A percentile compares a stretch with the other conserved stretches of the same genome.
Conservation (phyloP, 345 rosid species). For the Populus ilicifolia region DNA sequence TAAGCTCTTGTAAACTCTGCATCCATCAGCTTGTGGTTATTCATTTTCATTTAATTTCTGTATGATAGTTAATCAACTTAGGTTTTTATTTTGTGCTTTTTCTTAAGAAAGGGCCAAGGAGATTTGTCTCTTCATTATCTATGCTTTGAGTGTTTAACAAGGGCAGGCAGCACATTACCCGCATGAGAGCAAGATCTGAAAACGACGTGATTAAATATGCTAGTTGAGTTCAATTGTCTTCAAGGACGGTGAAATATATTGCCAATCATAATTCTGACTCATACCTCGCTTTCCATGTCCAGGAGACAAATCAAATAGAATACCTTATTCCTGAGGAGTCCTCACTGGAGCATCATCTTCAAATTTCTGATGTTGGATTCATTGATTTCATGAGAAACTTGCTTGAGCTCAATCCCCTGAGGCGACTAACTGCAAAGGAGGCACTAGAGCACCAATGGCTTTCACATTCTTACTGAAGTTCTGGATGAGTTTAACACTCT, state of each 20-base stretch:
- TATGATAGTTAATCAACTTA: background rate
- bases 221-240: background rate
- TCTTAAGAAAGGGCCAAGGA: background rate
- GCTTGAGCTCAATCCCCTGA: conserved; percentile 73
- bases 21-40: background rate
- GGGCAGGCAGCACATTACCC: background rate
- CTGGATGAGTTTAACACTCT: background rate
- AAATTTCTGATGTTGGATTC: conserved; percentile 50
- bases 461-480: conserved; percentile 18
- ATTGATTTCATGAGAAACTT: conserved; percentile 57
- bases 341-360: conserved; percentile 56
- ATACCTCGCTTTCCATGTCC: conserved; percentile 4
- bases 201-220: too few relatives aligned
- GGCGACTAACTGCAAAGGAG: conserved; percentile 74
- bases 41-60: background rate
- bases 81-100: too few relatives aligned
- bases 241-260: background rate
- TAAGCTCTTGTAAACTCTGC: background rate
- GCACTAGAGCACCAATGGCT: conserved; percentile 96
- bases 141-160: background rate
- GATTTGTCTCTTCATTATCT: background rate
- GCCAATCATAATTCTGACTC: background rate
- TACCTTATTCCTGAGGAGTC: conserved; percentile 70
- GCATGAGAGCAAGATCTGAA: too few relatives aligned
- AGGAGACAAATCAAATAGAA: conserved; percentile 78